Percentiles rank a stretch among this genome's conserved stretches.
phyloP scores from a whole-genome alignment of 2,329 filamentous ascomycete genomes.

The Sclerotinia subarctica region DNA sequence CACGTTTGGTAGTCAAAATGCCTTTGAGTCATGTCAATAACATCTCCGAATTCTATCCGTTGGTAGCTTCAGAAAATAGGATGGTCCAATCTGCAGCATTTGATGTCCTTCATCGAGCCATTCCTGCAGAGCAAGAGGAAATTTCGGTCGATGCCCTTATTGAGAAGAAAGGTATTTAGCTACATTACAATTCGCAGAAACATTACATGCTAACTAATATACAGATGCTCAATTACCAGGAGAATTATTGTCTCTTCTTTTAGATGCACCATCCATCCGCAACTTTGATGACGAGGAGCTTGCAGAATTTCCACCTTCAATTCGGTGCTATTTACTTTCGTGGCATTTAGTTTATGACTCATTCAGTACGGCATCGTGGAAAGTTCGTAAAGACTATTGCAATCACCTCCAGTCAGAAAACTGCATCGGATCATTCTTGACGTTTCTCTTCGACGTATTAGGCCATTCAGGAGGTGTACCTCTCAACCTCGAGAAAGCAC shows the following conservation, averaged over 20 bases:
- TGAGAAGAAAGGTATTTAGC: constrained; percentile 57
- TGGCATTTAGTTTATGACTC: constrained; percentile 92
- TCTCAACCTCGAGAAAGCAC: constrained; percentile 67
- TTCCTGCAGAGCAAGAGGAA: constrained; percentile 75
- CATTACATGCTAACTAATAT: constrained; percentile 22
- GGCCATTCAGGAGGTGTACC: constrained; percentile 73
- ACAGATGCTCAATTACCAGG: constrained; percentile 69
- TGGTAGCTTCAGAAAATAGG: constrained; percentile 72
- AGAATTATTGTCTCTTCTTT: constrained; percentile 78
- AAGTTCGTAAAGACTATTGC: constrained; percentile 77
- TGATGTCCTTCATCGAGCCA: constrained; percentile 72
- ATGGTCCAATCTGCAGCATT: constrained; percentile 79
- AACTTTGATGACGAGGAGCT: constrained; percentile 63
- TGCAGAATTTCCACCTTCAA: constrained; percentile 62
- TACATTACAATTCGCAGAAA: background rate
- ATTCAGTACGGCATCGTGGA: constrained; percentile 73
- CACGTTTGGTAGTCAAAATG: constrained; percentile 64
- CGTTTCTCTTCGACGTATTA: constrained; percentile 80
- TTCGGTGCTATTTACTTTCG: constrained; percentile 79
- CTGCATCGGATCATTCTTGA: constrained; percentile 65
- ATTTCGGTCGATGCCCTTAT: constrained; percentile 74
- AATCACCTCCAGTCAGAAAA: constrained; percentile 73
- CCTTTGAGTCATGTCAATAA: constrained; percentile 61
- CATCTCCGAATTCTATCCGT: constrained; percentile 65
- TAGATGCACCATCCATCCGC: constrained; percentile 73